Base-by-base conservation (phyloP, 495 filamentous ascomycete species). In the Podospora pseudopauciseta region DNA sequence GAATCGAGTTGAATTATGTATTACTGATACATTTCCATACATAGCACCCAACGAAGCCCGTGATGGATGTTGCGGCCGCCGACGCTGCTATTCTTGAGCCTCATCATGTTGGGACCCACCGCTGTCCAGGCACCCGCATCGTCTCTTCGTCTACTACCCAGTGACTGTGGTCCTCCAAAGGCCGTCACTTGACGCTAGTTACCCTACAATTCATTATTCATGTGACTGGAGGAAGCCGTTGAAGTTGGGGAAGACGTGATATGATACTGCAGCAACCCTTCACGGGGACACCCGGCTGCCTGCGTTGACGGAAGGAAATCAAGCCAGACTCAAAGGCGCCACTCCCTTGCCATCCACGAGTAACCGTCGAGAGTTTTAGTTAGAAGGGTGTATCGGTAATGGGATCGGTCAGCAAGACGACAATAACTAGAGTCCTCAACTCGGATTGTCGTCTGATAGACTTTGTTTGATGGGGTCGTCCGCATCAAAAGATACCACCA, bases 141-240 rank as follows among this genome's bases (percentile, higher is more conserved):
- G 2, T 49, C 9, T 49, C 13, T 49, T 49, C 39, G 39, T 16
- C 39, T 49, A 2, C 39, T 49, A 11, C 39, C 39, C 39, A 49
- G 39, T 49, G 13, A 11, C 2, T 0, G 39, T 49, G 39, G 39
- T 49, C 7, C 39, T 58, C n/a, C 1, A 19, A 7, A 19, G 26
- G 23, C 1, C 55, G 18, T 58, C 55, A 26, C 55, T 58, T 58
- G 55, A 63, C 61, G 61, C 61, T 63, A 63, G 61, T 63, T 39
- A n/a, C 61, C 30, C 61, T 53, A 49, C 13, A 63, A 11, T 63
- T 11, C 0, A 61, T 32, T 27, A 34, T 26, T 4, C 28, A 28
- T 32, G 5, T 61, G 59, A 61, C 59, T 32, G 59, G 59, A 61
- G 27, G 61, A 63, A 63, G 61, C 30, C 28, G 32, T 61, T 61